Conservation (phyloP, 2,329 filamentous ascomycete species). For the Pseudocercospora pini-densiflorae region DNA sequence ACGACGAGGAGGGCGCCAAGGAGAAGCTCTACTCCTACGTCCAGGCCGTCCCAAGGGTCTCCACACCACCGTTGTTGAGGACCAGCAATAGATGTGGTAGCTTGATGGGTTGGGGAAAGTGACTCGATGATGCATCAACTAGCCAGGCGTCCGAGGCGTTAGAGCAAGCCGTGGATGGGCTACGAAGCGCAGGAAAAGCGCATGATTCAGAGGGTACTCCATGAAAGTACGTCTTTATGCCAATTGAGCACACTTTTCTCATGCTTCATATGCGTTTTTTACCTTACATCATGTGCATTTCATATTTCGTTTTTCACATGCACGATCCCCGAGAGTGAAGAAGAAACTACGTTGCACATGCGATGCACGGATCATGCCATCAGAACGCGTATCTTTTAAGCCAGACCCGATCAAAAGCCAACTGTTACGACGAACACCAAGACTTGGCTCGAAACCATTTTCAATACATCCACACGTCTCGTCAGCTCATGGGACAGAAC, state of each 20-base stretch:
- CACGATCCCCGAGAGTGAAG: background rate
- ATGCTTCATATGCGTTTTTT: background rate
- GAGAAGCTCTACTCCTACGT: conserved; percentile 99
- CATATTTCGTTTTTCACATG: background rate
- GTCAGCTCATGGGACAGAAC: too few relatives aligned
- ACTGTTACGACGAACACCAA: background rate
- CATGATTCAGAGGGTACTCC: background rate
- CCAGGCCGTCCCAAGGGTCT: conserved; percentile 99
- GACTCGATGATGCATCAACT: background rate
- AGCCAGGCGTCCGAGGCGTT: conserved; percentile 11
- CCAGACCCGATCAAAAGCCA: background rate
- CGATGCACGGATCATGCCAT: background rate
- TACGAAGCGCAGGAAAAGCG: background rate
- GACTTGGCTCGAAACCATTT: background rate
- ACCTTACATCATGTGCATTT: background rate
- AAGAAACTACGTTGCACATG: background rate
- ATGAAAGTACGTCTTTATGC: conserved; percentile 8
- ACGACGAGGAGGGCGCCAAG: conserved; percentile 99
- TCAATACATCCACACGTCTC: too few relatives aligned
- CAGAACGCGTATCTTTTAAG: background rate
- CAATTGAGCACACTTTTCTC: background rate
- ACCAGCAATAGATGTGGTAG: conserved; percentile 45
- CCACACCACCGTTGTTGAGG: conserved; percentile 83
- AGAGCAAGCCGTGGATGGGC: background rate
- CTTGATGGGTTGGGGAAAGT: background rate